phyloP scores from a whole-genome alignment of 2,329 filamentous ascomycete genomes.

The Paracamarosporium sp. region DNA sequence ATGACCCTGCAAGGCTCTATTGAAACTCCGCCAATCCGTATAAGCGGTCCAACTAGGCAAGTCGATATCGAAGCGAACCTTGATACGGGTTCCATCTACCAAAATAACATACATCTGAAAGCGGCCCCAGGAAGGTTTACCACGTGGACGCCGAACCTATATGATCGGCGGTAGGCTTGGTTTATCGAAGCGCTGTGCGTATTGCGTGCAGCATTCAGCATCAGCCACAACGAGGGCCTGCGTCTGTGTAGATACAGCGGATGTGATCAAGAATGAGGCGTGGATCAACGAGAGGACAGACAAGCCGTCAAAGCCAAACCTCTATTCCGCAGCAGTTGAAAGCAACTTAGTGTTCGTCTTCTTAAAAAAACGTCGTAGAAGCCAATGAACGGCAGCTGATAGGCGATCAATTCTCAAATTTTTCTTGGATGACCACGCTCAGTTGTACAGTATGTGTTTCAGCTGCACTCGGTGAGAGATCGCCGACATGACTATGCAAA shows the following conservation, averaged over 20 bases:
- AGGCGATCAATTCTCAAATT: not conserved
- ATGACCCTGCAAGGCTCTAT: not conserved
- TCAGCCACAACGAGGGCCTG: not conserved
- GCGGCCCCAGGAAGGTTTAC: slow-evolving; percentile 9
- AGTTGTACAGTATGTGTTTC: not conserved
- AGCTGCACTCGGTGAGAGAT: not conserved
- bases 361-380: not conserved
- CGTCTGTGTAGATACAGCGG: not conserved
- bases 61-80: slow-evolving; percentile 13
- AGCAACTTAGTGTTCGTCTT: too few species aligned
- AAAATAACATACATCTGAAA: slow-evolving; percentile 21
- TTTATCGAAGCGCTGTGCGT: slow-evolving; percentile 18
- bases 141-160: slow-evolving; percentile 34
- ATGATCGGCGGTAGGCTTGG: slow-evolving; percentile 25
- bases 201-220: slow-evolving; percentile 6
- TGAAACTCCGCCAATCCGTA: slow-evolving; percentile 1
- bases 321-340: not conserved
- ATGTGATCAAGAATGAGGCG: not conserved
- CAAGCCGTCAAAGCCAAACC: not conserved
- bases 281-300: not conserved
- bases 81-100: slow-evolving; percentile 18
- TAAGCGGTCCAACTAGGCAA: slow-evolving; percentile 12
- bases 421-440: not conserved
- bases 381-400: not conserved
- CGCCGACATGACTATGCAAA: not conserved